These are phyloP conservation scores for Asterophora parasitica DNA, from an alignment of 768 basidiomycete species.

Conservation along the genomic window DNA sequence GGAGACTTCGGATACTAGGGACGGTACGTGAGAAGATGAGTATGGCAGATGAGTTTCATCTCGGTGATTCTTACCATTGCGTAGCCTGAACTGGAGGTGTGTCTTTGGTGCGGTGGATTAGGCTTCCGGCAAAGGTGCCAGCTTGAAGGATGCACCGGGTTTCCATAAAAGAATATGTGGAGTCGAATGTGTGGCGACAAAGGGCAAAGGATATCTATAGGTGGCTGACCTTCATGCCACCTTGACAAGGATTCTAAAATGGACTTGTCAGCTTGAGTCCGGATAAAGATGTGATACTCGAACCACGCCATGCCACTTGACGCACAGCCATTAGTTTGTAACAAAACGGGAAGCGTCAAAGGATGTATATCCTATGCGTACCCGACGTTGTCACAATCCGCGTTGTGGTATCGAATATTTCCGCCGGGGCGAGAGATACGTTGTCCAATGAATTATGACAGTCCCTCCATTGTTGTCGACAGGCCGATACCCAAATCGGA, in stretches of 20 bases:
- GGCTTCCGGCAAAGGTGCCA: conserved; percentile 8
- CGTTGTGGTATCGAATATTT: conserved; percentile 8
- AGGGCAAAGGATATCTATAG: conserved; percentile 5
- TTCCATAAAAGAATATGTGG: conserved; percentile 17
- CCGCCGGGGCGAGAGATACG: conserved; percentile 3
- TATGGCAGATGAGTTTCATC: not conserved
- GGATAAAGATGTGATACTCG: conserved; percentile 5
- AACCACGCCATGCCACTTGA: not conserved
- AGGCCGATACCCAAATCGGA: conserved; percentile 9
- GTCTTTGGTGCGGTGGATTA: not conserved
- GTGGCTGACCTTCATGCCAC: conserved; percentile 17
- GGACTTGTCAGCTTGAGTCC: conserved; percentile 2
- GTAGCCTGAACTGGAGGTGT: not conserved
- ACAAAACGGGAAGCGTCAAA: not conserved
- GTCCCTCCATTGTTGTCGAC: conserved; percentile 1
- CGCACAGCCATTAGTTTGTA: not conserved
- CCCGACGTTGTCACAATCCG: not conserved
- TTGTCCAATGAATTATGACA: conserved; percentile 10
- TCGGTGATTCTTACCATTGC: conserved; percentile 10
- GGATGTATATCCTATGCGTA: not conserved
- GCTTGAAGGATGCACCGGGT: conserved; percentile 21
- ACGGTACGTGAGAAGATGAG: conserved; percentile 12
- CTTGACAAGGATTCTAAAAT: conserved; percentile 7
- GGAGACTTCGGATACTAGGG: conserved; percentile 6
- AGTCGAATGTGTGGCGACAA: conserved; percentile 2